phyloP scores from a whole-genome alignment of 2,329 filamentous ascomycete genomes.

The Microsporum audouinii region DNA sequence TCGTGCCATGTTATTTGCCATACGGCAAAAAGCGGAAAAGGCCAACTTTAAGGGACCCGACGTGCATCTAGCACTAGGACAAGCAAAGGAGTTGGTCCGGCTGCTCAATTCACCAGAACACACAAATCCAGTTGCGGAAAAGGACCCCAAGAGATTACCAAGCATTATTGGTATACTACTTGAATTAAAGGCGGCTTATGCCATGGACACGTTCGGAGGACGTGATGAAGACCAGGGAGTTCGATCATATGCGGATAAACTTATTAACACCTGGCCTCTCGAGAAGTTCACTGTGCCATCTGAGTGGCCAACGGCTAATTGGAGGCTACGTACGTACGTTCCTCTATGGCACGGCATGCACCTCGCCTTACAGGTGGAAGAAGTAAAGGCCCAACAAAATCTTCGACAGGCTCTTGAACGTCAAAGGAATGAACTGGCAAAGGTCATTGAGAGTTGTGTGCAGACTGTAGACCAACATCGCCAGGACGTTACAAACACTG shows the following conservation, averaged over 20 bases:
- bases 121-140: slow-evolving; percentile 13
- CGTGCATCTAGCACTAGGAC: slow-evolving; percentile 21
- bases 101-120: slow-evolving; percentile 30
- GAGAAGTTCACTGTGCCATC: slow-evolving; percentile 20
- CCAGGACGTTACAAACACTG: not conserved
- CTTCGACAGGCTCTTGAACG: slow-evolving; percentile 19
- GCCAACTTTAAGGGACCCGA: slow-evolving; percentile 26
- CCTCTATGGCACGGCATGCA: slow-evolving; percentile 35
- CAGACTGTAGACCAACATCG: slow-evolving; percentile 7
- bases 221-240: slow-evolving; percentile 35
- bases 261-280: slow-evolving; percentile 25
- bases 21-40: slow-evolving; percentile 27
- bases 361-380: slow-evolving; percentile 27
- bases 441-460: slow-evolving; percentile 39
- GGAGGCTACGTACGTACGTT: slow-evolving; percentile 23
- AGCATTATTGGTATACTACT: slow-evolving; percentile 35
- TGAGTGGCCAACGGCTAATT: slow-evolving; percentile 17
- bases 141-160: slow-evolving; percentile 31
- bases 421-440: slow-evolving; percentile 37
- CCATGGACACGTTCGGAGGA: slow-evolving; percentile 26
- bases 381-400: slow-evolving; percentile 18
- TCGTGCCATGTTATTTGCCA: slow-evolving; percentile 27
- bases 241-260: slow-evolving; percentile 28
- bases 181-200: slow-evolving; percentile 36
- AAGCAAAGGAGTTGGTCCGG: slow-evolving; percentile 26